Base-by-base conservation (phyloP, 805 yeast genomes). In the Suhomyces faveliae region DNA sequence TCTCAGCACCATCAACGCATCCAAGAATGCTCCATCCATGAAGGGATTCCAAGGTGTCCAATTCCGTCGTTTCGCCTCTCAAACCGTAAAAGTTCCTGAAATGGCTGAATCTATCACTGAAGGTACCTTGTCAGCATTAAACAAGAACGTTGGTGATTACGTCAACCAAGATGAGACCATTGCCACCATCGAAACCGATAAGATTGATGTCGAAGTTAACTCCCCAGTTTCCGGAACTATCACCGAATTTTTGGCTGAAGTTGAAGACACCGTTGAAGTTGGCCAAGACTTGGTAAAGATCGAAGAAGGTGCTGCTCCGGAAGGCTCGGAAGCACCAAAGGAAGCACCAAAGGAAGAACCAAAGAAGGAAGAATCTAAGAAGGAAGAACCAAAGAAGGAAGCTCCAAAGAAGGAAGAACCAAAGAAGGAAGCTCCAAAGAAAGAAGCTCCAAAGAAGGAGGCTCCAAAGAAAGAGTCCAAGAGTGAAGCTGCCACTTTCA, bases 31-130 rank as follows among this genome's bases (percentile, higher is more conserved):
- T 12, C 15, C 37, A 4, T 20, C 37, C 3, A 9, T 17, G 9
- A 30, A 15, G n/a, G 33, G 29, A 24, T 13, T 25, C 6, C 43
- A 40, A 40, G 43, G 35, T 2, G 25, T 40, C 1, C 44, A 42
- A 42, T 42, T 30, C 38, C 23, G 23, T 20, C 67, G 78, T 60
- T 66, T 66, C 40, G 75, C 73, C 33, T 67, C 75, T 20, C 66
- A 66, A 37, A 56, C 72, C 42, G 96, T 92, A 45, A 88, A 90
- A 69, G 98, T 94, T 19, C 99, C 99, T 42, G 95, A 89, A 55
- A 90, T 94, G 97, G 98, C 99, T 39, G 99, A 94, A 74, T 91
- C 97, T 43, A 85, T 94, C 64, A 89, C 97, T 37, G 99, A 94
- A 71, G 99, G 99, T 66, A 89, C 98, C 43, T 79, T 94, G 56